phyloP scores from a whole-genome alignment of 169 alveolate species.

The Eimeria maxima region DNA sequence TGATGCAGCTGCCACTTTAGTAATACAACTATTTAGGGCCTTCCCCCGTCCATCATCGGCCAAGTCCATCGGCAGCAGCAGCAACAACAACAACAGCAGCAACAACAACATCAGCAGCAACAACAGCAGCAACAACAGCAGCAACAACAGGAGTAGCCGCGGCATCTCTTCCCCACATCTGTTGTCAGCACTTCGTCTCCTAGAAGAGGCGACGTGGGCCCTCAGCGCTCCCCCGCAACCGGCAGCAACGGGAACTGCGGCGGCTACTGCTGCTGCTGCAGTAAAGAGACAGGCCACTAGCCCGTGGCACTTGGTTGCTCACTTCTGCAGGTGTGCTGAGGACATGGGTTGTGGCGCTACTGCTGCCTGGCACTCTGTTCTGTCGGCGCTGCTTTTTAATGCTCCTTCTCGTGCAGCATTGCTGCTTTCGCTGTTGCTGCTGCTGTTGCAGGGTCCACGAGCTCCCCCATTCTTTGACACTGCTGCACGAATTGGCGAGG shows the following conservation, averaged over 20 bases:
- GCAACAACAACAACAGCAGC: not conserved
- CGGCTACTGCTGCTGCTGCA: conserved; percentile 47
- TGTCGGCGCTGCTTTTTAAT: conserved; percentile 12
- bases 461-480: conserved; percentile 89
- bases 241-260: conserved; percentile 25
- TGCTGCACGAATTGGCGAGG: conserved; percentile 92
- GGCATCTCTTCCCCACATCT: conserved; percentile 83
- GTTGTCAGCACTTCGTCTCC: conserved; percentile 85
- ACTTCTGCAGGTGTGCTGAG: conserved; percentile 84
- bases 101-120: conserved; percentile 5
- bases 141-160: conserved; percentile 70
- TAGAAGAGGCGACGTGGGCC: conserved; percentile 91
- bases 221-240: conserved; percentile 82
- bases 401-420: not conserved
- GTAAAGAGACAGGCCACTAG: conserved; percentile 23
- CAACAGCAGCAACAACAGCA: conserved; percentile 60
- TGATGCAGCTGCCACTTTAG: conserved; percentile 17
- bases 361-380: not conserved
- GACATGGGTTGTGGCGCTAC: conserved; percentile 29
- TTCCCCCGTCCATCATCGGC: conserved; percentile 59
- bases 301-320: conserved; percentile 89
- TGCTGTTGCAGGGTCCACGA: conserved; percentile 86
- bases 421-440: conserved; percentile 38
- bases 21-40: conserved; percentile 48
- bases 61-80: not conserved